Base-by-base conservation (phyloP, 23 red algal genomes). In the Gracilariopsis chorda region DNA sequence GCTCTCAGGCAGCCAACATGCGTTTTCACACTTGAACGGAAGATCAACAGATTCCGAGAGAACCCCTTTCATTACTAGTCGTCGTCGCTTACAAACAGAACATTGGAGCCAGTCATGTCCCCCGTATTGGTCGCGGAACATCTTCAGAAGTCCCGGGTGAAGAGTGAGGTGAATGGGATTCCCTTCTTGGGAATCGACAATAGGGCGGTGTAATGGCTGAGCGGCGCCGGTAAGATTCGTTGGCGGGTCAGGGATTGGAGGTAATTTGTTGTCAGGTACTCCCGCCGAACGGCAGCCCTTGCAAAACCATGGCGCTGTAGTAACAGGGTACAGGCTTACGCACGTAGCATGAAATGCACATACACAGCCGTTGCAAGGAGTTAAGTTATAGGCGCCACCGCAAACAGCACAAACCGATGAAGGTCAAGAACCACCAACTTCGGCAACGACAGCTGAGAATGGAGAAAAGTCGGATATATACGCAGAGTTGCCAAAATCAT, bases 111-210 rank as follows among this genome's bases (percentile, higher is more conserved):
- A 84, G 40, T 84, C 80, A n/a, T n/a, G n/a, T 6, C 34, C 80
- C 17, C 80, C 80, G 9, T 29, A 35, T 17, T 84, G 53, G 7
- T 37, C 46, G n/a, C 59, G 19, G 25, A 65, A 84, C 19, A 39
- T 65, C 6, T 35, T 42, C 13, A 68, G 43, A 16, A 84, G 55
- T 42, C 53, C 29, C 23, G 80, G 80, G 43, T 84, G 23, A 19
- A 84, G 27, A 44, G 43, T 34, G n/a, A 68, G 67, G 43, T 84
- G 53, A 27, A 84, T 69, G 21, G 80, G 56, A 68, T 84, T 84
- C 25, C 80, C 80, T 19, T 68, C 80, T 8, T 16, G 12, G 36
- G 59, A 51, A 55, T 80, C 76, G 8, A 24, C 49, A 21, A 57
- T 80, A 13, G 55, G 44, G 27, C 76, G 39, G 21, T n/a, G 37